Evolutionary conservation across 2,329 filamentous ascomycete genomes (phyloP), one percentile per base, ranked within the genome.

Genomic region (Helotiales sp.): DNA sequence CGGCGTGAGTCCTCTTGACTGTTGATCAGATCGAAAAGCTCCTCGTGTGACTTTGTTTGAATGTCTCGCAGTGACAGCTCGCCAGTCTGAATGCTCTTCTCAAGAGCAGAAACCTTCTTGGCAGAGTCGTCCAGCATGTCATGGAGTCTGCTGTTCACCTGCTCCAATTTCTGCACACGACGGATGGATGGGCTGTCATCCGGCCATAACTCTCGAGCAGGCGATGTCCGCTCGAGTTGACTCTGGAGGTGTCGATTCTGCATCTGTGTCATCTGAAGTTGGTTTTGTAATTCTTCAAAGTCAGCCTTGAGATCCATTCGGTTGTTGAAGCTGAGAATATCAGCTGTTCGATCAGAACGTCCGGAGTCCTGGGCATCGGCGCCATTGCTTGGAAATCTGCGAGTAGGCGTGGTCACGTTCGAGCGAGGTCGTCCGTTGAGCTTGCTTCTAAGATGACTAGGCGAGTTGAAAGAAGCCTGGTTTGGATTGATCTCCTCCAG

Each of bases 121-220:
- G 91, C 85, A 2, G 95, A 97, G 78, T 97, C 93, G 78, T 98
- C 95, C 5, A 98, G 89, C 87, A 97, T 93, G 70, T 97, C 93
- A 75, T 98, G 95, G 15, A 98, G 85, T 65, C 93, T 89, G 78
- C 87, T 94, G 80, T 98, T 98, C 77, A 92, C 95, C 73, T 93
- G 89, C 79, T 98, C 95, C 5, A 98, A 86, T 80, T 97, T 95
- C 77, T 97, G 91, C 75, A 97, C 90, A 17, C 96, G 89, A 63
- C 90, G 87, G 57, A 91, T 78, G 1, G 93, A 95, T 0, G 93
- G 92, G 72, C 90, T 95, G 52, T 96, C 90, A 47, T 95, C 91
- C 65, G 88, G 82, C 78, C 83, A 87, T 40, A 81, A 79, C 65
- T 92, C 90, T 26, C 85, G 85, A 6, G 80, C 81, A 2, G 90